Evolutionary conservation across 129 eudicot species (phyloP), one percentile per base, ranked within the genome.

Genomic region (Gnaphalium uliginosum): DNA sequence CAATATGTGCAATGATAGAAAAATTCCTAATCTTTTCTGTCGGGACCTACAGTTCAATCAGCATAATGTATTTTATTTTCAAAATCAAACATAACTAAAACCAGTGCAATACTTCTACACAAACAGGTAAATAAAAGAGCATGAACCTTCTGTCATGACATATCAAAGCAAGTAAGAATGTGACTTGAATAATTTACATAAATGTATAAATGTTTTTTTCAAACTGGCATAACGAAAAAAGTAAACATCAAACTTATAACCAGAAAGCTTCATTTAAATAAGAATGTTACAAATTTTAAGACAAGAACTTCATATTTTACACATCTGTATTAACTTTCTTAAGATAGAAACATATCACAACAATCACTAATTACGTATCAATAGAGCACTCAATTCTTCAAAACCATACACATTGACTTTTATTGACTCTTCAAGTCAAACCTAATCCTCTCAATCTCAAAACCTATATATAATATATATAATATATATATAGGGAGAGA

Each of bases 1-100:
- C 99, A 79, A 95, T 95, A 82, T 95, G 99, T 41, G 99, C 99
- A 66, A 95, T 95, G 65, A 95, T 95, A 78, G 87, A 82, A 74
- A 95, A 95, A 82, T 95, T 95, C 76, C 99, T 84, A 24, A 95
- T 91, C 69, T 83, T 91, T 54, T 94, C 80, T 27, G 76, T 84
- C 14, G 99, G 96, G 27, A 95, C 99, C 99, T 94, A 81, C 81
- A 87, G 46, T 58, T 54, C 57, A 23, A 69, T 71, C 18, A 69
- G 74, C 76, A 37, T 65, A 50, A 63, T 58, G 30, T 14, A 46
- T 2, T 11, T 13, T 43, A 41, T 41, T 63, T 73, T 64, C 21
- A 63, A 63, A 62, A 63, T 5, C 39, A 63, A 13, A 29, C 8
- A 39, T 37, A 76, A 26, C 37, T 6, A 53, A 33, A 70, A 27